Base-by-base conservation (phyloP, 192 early-diverging fungal genomes). In the Linnemannia elongata region DNA sequence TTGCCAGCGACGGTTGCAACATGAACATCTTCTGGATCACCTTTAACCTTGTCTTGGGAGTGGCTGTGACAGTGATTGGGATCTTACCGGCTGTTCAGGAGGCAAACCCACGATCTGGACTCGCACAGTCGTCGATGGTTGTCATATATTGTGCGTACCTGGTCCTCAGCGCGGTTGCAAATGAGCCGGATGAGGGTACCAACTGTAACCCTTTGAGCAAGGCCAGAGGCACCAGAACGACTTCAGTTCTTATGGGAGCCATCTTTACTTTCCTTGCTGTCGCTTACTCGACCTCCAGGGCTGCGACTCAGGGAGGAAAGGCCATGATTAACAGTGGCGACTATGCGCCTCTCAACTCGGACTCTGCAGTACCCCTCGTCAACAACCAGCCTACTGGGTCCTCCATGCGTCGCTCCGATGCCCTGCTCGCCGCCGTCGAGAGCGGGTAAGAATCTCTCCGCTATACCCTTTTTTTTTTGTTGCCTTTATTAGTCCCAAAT, bases 21-120 rank as follows among this genome's bases (percentile, higher is more conserved):
- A 91, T 97, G 74, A 99, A 99, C 90, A 95, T 97, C 88, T 96
- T 97, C 77, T 98, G 97, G 84, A 94, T 98, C 66, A 94, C 97
- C 1, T 90, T 95, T 83, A 99, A 99, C 83, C 88, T 97, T 75
- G 89, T 97, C 18, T 80, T 96, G 24, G 94, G 92, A 78, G 72
- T 96, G 49, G 63, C 93, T 33, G 90, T 93, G 9, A 92, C 95
- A 27, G 81, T 92, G 20, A 45, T 95, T 0, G 92, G 95, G 6
- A 88, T 99, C 44, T 83, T 93, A 24, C 97, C 97, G 2, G 84
- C 85, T 1, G 93, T 99, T 1, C 97, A 98, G 84, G 96, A 97
- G 82, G 93, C 91, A 13, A 99, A 98, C 75, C 91, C 96, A 13
- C 94, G 94, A 82, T 96, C 94, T 20, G 98, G 98, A n/a, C 90